Conservation (phyloP, 1,284 basidiomycete genomes). For the Cryptococcus sp. region DNA sequence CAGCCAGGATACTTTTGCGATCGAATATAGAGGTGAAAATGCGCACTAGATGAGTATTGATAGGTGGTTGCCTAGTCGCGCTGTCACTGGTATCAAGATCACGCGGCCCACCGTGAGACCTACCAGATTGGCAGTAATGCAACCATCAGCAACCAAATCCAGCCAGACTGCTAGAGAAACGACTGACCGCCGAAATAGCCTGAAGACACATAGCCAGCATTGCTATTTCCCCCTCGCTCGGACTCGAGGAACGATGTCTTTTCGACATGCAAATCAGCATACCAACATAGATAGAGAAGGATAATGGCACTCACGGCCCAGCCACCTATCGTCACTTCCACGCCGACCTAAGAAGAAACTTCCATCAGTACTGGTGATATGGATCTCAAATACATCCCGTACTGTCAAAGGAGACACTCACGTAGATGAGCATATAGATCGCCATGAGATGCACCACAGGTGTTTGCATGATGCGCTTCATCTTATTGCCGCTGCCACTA, state of each 20-base stretch:
- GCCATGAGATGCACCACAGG: constrained; percentile 40
- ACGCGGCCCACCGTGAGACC: constrained; percentile 45
- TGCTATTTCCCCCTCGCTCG: constrained; percentile 40
- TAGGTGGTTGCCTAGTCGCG: constrained; percentile 35
- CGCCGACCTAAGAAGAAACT: constrained; percentile 29
- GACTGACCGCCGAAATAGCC: constrained; percentile 47
- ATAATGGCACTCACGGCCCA: constrained; percentile 33
- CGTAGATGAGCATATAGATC: constrained; percentile 44
- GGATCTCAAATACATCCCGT: background rate
- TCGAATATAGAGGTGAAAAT: background rate
- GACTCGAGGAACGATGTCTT: constrained; percentile 44
- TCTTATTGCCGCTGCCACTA: constrained; percentile 36
- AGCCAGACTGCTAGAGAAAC: background rate
- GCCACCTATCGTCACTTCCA: constrained; percentile 46
- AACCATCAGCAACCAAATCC: background rate
- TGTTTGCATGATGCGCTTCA: constrained; percentile 40
- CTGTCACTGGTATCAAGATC: constrained; percentile 45
- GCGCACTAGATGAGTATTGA: constrained; percentile 43
- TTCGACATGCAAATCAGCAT: background rate
- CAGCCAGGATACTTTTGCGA: background rate
- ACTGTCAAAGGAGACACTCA: constrained; percentile 13
- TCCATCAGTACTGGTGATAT: background rate
- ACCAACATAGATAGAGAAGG: background rate
- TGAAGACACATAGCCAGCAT: constrained; percentile 43
- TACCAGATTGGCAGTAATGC: constrained; percentile 1